Evolutionary conservation across 2,329 filamentous ascomycete genomes (phyloP).

Genomic region (Cercospora sesami): DNA sequence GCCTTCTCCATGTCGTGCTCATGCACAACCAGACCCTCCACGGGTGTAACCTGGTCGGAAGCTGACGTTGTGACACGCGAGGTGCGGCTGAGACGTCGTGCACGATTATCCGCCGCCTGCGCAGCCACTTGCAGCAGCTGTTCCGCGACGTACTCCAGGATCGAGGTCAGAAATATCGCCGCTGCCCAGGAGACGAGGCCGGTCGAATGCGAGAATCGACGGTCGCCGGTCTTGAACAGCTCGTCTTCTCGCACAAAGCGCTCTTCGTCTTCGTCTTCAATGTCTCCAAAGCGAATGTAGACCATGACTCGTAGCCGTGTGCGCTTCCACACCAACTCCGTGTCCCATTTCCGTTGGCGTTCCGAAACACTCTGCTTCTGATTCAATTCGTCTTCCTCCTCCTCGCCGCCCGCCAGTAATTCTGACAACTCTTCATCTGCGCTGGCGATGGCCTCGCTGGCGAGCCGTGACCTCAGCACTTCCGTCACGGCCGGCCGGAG

Average conservation of each 20-base stretch:
- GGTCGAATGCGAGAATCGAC: slow-evolving; percentile 51
- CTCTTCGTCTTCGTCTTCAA: slow-evolving; percentile 98
- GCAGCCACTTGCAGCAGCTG: slow-evolving; percentile 84
- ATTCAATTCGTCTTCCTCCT: slow-evolving; percentile 52
- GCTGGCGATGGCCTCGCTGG: slow-evolving; percentile 76
- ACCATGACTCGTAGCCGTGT: slow-evolving; percentile 95
- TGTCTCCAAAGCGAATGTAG: slow-evolving; percentile 90
- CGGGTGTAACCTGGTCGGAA: slow-evolving; percentile 26
- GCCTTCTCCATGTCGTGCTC: slow-evolving; percentile 92
- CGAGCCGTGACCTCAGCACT: slow-evolving; percentile 84
- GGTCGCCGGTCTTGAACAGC: slow-evolving; percentile 60
- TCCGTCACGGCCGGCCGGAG: slow-evolving; percentile 82
- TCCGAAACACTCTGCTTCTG: slow-evolving; percentile 31
- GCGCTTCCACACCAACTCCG: slow-evolving; percentile 92
- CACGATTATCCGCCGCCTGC: slow-evolving; percentile 74
- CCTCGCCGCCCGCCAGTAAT: slow-evolving; percentile 77
- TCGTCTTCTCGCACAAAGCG: slow-evolving; percentile 79
- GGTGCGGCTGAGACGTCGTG: slow-evolving; percentile 43
- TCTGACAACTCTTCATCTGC: slow-evolving; percentile 86
- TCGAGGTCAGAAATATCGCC: slow-evolving; percentile 92
- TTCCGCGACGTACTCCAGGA: slow-evolving; percentile 91
- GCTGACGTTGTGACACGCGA: slow-evolving; percentile 24
- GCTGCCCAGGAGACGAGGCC: slow-evolving; percentile 77
- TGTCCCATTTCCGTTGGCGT: slow-evolving; percentile 68
- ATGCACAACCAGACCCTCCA: slow-evolving; percentile 57